Evolutionary conservation across 2,329 filamentous ascomycete species (phyloP).

Genomic region (Drechslerella dactyloides): DNA sequence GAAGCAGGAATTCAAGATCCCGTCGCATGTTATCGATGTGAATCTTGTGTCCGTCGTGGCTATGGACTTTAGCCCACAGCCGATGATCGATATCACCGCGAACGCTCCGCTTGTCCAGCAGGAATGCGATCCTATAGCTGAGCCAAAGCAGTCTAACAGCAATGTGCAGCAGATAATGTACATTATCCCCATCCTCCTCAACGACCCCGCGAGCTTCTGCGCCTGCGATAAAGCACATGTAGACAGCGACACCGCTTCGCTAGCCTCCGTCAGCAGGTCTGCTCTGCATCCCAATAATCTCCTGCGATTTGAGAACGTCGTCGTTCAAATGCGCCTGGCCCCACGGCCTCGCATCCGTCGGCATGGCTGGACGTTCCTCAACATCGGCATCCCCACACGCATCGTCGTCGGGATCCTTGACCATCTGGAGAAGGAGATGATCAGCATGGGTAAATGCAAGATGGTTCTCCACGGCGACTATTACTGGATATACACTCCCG

Average conservation of each 20-base stretch:
- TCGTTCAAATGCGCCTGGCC: conserved; percentile 48
- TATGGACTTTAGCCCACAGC: conserved; percentile 48
- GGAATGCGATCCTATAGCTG: conserved; percentile 46
- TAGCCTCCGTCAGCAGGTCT: conserved; percentile 37
- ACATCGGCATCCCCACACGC: conserved; percentile 46
- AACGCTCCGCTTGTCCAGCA: conserved; percentile 45
- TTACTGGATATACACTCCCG: conserved; percentile 49
- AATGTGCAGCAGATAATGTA: conserved; percentile 45
- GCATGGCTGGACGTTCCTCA: conserved; percentile 50
- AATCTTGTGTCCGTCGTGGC: conserved; percentile 46
- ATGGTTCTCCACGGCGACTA: conserved; percentile 50
- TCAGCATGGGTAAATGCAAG: conserved; percentile 46
- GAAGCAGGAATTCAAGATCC: conserved; percentile 35
- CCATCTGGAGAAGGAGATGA: conserved; percentile 41
- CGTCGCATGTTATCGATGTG: conserved; percentile 49
- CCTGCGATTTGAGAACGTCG: conserved; percentile 49
- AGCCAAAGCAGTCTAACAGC: conserved; percentile 28
- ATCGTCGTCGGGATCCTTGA: conserved; percentile 47
- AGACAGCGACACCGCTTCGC: conserved; percentile 40
- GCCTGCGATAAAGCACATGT: conserved; percentile 47
- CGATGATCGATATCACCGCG: conserved; percentile 47
- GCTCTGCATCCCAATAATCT: conserved; percentile 49
- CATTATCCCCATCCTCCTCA: conserved; percentile 46
- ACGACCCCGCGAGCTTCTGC: conserved; percentile 47
- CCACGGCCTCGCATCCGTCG: conserved; percentile 46